Evolutionary conservation across 345 rosid genomes (phyloP).

Genomic region (Dovyalis caffra): DNA sequence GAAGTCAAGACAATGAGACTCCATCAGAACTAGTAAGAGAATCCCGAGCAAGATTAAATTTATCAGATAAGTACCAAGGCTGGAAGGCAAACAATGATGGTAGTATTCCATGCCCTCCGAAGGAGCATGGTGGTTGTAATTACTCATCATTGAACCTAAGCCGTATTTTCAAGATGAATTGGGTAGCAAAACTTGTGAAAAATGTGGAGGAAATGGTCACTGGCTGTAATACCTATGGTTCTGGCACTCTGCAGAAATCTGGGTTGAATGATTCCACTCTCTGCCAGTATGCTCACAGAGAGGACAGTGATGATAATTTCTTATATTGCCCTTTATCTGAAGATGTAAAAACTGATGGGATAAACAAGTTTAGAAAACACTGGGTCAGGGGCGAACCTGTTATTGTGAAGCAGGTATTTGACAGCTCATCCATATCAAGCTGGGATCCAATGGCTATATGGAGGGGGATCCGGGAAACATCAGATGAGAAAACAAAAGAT

Average conservation of each 20-base stretch:
- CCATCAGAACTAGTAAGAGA: conserved; percentile 21
- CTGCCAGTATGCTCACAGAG: conserved; percentile 51
- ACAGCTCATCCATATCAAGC: conserved; percentile 50
- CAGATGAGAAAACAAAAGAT: conserved; percentile 67
- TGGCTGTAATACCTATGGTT: conserved; percentile 68
- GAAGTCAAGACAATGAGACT: conserved; percentile 32
- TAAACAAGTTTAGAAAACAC: conserved; percentile 65
- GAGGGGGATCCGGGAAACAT: conserved; percentile 69
- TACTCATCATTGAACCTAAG: conserved; percentile 58
- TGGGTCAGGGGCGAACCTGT: conserved; percentile 79
- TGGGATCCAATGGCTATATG: conserved; percentile 85
- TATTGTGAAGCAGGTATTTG: conserved; percentile 64
- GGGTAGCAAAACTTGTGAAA: conserved; percentile 96
- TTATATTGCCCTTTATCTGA: conserved; percentile 64
- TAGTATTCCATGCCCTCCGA: conserved; percentile 90
- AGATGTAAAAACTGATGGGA: conserved; percentile 52
- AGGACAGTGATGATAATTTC: conserved; percentile 54
- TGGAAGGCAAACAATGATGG: conserved; percentile 87
- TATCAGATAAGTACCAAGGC: conserved; percentile 60
- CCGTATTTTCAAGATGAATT: conserved; percentile 94
- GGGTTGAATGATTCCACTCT: conserved; percentile 39
- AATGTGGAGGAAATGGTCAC: conserved; percentile 90
- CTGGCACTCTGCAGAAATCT: conserved; percentile 26
- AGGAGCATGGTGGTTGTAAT: conserved; percentile 83
- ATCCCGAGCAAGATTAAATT: conserved; percentile 40